Conservation (phyloP, 805 yeast genomes). For the Myxozyma melibiosi region DNA sequence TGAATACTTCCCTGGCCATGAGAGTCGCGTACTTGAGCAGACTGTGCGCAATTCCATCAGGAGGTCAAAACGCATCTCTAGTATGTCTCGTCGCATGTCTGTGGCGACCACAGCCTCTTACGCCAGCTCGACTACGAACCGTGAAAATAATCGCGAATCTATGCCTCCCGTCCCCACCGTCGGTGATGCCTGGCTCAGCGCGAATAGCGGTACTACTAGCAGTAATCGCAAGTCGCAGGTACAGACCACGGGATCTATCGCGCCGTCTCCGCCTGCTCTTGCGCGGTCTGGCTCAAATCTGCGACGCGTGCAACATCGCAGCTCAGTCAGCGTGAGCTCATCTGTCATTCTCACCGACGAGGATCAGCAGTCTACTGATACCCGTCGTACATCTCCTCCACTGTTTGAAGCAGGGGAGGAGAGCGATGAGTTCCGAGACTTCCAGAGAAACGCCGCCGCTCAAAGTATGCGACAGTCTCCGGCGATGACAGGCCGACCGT, state of each 20-base stretch:
- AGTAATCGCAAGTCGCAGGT: not conserved
- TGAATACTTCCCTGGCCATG: slow-evolving; percentile 88
- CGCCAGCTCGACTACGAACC: slow-evolving; percentile 16
- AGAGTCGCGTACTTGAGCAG: slow-evolving; percentile 66
- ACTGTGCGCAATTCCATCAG: slow-evolving; percentile 84
- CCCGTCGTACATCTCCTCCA: not conserved
- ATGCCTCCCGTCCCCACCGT: slow-evolving; percentile 44
- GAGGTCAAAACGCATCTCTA: slow-evolving; percentile 65
- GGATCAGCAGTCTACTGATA: slow-evolving; percentile 1
- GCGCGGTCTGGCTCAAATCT: not conserved
- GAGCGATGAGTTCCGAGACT: not conserved
- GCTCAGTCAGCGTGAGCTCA: slow-evolving; percentile 5
- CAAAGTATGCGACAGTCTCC: slow-evolving; percentile 6
- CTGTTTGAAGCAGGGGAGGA: slow-evolving; percentile 9
- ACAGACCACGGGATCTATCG: not conserved
- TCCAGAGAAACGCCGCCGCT: slow-evolving; percentile 5
- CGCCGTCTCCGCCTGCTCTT: not conserved
- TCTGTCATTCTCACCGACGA: slow-evolving; percentile 1
- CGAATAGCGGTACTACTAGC: slow-evolving; percentile 7
- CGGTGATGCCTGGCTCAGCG: slow-evolving; percentile 52
- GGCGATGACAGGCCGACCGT: slow-evolving; percentile 5
- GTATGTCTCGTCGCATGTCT: slow-evolving; percentile 41
- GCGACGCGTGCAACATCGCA: not conserved
- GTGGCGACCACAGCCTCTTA: slow-evolving; percentile 40
- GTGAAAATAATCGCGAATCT: slow-evolving; percentile 20